Evolutionary conservation across 2,329 filamentous ascomycete genomes (phyloP).

Genomic region (Fusarium transvaalense): DNA sequence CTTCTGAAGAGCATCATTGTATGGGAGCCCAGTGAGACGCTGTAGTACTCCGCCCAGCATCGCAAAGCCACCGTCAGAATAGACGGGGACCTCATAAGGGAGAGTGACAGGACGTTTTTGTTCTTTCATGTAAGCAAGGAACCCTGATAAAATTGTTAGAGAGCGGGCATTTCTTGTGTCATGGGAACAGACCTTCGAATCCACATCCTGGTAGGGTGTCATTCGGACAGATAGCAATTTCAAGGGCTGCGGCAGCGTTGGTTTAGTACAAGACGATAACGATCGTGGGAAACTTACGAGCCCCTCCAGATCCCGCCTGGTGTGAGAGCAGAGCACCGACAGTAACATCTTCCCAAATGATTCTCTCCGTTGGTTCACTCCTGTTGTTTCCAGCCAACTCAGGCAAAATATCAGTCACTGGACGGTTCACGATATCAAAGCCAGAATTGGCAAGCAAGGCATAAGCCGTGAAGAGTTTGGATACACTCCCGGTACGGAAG

Average conservation of each 20-base stretch:
- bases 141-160: neutral
- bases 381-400: slow-evolving; percentile 32
- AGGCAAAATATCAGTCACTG: slow-evolving; percentile 34
- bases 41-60: slow-evolving; percentile 31
- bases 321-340: slow-evolving; percentile 38
- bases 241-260: neutral
- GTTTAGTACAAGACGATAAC: accelerated
- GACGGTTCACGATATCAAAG: slow-evolving; percentile 31
- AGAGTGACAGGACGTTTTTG: slow-evolving; percentile 20
- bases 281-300: neutral
- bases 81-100: slow-evolving; percentile 32
- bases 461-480: slow-evolving; percentile 36
- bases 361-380: neutral
- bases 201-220: neutral
- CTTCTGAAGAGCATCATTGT: slow-evolving; percentile 22
- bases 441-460: slow-evolving; percentile 35
- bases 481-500: slow-evolving; percentile 30
- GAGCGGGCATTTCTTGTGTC: accelerated
- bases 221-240: neutral
- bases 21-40: slow-evolving; percentile 25
- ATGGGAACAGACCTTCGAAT: neutral
- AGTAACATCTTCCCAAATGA: slow-evolving; percentile 39
- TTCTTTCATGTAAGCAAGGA: slow-evolving; percentile 28
- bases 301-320: slow-evolving; percentile 38
- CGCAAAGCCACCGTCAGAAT: slow-evolving; percentile 43